Conservation (phyloP, 2,329 filamentous ascomycete genomes). For the Corinectria fuckeliana region DNA sequence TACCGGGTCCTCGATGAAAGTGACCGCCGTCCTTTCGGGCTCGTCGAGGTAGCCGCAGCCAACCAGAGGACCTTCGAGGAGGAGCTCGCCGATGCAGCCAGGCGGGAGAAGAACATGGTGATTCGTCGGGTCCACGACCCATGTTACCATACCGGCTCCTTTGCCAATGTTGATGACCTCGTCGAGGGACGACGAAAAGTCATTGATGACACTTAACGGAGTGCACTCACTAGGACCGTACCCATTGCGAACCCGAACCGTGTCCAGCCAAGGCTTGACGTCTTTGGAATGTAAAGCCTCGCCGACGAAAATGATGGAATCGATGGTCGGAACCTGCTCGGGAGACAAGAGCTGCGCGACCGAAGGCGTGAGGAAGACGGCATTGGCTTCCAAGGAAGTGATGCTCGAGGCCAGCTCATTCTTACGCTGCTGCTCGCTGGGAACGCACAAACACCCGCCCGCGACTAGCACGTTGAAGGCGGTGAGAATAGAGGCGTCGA, state of each 20-base stretch:
- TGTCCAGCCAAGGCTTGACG: conserved; percentile 14
- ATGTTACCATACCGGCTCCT: conserved; percentile 9
- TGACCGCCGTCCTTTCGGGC: conserved; percentile 30
- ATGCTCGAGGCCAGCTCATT: conserved; percentile 53
- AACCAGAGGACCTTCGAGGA: conserved; percentile 37
- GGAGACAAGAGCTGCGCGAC: conserved; percentile 52
- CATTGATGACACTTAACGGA: conserved; percentile 2
- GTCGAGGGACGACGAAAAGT: background rate
- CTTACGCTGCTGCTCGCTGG: conserved; percentile 57
- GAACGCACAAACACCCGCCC: conserved; percentile 60
- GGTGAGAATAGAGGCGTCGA: conserved; percentile 27
- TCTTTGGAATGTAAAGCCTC: conserved; percentile 54
- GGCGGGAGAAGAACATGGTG: conserved; percentile 25
- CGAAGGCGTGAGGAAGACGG: conserved; percentile 48
- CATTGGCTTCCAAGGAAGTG: conserved; percentile 46
- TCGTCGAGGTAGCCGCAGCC: conserved; percentile 33
- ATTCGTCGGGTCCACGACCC: conserved; percentile 32
- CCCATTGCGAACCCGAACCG: conserved; percentile 26
- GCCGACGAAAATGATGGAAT: conserved; percentile 52
- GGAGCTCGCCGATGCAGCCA: conserved; percentile 35
- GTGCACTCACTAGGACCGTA: conserved; percentile 10
- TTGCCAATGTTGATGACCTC: background rate
- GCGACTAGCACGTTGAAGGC: conserved; percentile 19
- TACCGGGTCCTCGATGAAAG: conserved; percentile 43
- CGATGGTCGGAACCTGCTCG: conserved; percentile 49